Percentiles rank a stretch among this genome's conserved stretches.
Conservation (phyloP, 495 filamentous ascomycete genomes). For the Evansstolkia leycettana region DNA sequence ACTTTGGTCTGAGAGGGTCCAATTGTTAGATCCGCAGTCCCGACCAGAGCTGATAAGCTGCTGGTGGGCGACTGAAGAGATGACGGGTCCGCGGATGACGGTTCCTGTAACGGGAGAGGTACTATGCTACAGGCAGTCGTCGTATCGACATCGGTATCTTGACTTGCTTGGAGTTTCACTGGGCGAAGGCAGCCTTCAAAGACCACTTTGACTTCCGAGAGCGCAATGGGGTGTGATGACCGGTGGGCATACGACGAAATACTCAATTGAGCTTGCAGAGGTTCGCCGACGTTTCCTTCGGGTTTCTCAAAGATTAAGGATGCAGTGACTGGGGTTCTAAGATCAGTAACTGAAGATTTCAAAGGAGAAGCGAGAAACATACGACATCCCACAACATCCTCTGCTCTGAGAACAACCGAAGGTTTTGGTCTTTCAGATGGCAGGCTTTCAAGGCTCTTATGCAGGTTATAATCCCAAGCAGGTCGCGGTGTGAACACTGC, state of each 20-base stretch:
- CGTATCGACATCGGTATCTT: slow-evolving; percentile 16
- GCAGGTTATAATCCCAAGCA: slow-evolving; percentile 63
- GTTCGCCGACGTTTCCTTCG: slow-evolving; percentile 77
- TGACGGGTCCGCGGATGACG: slow-evolving; percentile 13
- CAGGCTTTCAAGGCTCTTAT: slow-evolving; percentile 49
- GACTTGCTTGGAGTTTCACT: slow-evolving; percentile 31
- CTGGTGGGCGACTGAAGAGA: slow-evolving; percentile 29
- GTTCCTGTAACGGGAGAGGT: slow-evolving; percentile 22
- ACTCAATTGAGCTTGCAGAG: slow-evolving; percentile 56
- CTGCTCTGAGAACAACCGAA: slow-evolving; percentile 49
- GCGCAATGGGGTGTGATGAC: slow-evolving; percentile 47
- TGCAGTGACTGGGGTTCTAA: slow-evolving; percentile 37
- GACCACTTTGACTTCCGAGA: slow-evolving; percentile 51
- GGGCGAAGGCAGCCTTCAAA: slow-evolving; percentile 60
- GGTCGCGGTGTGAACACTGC: slow-evolving; percentile 47
- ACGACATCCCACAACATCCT: slow-evolving; percentile 59
- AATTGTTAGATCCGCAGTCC: slow-evolving; percentile 55
- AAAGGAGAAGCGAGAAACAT: slow-evolving; percentile 14
- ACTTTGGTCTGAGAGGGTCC: slow-evolving; percentile 55
- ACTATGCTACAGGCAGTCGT: slow-evolving; percentile 14
- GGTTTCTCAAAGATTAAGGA: slow-evolving; percentile 61
- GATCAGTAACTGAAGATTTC: neutral
- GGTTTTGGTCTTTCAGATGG: slow-evolving; percentile 42
- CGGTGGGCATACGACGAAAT: slow-evolving; percentile 57
- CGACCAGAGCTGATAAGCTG: slow-evolving; percentile 29